These are phyloP conservation scores for Lepidopterella palustris DNA, from an alignment of 495 filamentous ascomycete species.

Conservation along the genomic window DNA sequence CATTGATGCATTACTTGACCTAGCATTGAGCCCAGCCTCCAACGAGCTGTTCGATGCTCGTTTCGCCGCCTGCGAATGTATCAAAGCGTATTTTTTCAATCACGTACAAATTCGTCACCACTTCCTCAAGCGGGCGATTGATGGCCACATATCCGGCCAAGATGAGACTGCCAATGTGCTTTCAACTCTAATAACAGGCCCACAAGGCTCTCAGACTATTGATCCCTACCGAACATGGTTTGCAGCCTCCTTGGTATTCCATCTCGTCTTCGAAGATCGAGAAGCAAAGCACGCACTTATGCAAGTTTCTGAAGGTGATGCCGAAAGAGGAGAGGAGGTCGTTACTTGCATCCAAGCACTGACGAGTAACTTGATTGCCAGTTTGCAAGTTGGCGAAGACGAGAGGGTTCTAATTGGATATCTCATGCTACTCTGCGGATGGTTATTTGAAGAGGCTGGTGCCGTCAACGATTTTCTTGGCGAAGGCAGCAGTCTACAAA, in stretches of 20 bases:
- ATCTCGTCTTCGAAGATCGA: slow-evolving; percentile 76
- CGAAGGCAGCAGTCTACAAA: slow-evolving; percentile 90
- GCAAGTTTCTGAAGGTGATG: slow-evolving; percentile 80
- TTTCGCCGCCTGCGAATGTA: slow-evolving; percentile 77
- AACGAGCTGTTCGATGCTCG: slow-evolving; percentile 69
- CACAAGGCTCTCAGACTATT: slow-evolving; percentile 49
- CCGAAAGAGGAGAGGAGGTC: slow-evolving; percentile 86
- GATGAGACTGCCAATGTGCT: slow-evolving; percentile 88
- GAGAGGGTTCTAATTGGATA: slow-evolving; percentile 79
- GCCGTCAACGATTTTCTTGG: slow-evolving; percentile 89
- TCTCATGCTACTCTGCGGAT: slow-evolving; percentile 84
- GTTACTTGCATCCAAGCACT: slow-evolving; percentile 89
- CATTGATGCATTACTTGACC: slow-evolving; percentile 87
- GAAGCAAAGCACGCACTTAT: slow-evolving; percentile 76
- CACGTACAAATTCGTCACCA: slow-evolving; percentile 73
- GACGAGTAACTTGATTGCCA: slow-evolving; percentile 71
- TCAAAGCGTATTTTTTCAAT: slow-evolving; percentile 83
- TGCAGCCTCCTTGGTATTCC: slow-evolving; percentile 80
- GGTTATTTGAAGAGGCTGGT: slow-evolving; percentile 87
- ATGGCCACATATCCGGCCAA: slow-evolving; percentile 70
- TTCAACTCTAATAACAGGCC: slow-evolving; percentile 62
- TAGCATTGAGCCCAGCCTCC: slow-evolving; percentile 63
- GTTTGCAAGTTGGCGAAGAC: slow-evolving; percentile 67
- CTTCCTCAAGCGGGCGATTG: slow-evolving; percentile 82
- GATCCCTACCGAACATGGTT: slow-evolving; percentile 93